These are phyloP conservation scores for Cladophialophora immunda DNA, from an alignment of 2,329 filamentous ascomycete genomes.

Conservation along the genomic window DNA sequence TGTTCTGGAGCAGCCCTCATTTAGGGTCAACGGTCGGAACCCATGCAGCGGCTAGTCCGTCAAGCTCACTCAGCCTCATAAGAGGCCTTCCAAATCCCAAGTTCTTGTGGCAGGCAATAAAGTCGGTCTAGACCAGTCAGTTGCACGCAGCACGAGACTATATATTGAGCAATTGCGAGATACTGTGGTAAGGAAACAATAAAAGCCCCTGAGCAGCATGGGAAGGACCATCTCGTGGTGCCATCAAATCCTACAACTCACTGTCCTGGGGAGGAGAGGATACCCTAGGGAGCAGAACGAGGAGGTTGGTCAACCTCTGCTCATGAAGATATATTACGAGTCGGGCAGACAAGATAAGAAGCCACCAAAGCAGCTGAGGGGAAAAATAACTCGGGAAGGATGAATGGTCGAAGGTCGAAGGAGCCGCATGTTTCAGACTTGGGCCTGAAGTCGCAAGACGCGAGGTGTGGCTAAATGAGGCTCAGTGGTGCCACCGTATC, in stretches of 20 bases:
- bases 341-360: background rate
- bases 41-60: background rate
- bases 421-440: background rate
- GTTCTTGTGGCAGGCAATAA: background rate
- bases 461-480: background rate
- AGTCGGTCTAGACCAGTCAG: background rate
- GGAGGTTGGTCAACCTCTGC: background rate
- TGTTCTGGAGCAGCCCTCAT: background rate
- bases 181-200: background rate
- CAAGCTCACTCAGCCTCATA: slow-evolving; percentile 14
- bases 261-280: background rate
- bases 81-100: background rate
- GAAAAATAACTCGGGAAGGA: background rate
- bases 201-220: background rate
- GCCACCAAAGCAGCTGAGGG: background rate
- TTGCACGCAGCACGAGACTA: background rate
- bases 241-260: background rate
- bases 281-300: background rate
- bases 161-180: background rate
- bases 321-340: background rate
- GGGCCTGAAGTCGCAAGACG: background rate
- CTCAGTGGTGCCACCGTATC: background rate
- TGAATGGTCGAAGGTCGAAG: background rate
- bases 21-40: background rate
- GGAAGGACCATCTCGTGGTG: background rate